Evolutionary conservation across 192 early-diverging fungal species (phyloP).

Genomic region (Allomyces javanicus): DNA sequence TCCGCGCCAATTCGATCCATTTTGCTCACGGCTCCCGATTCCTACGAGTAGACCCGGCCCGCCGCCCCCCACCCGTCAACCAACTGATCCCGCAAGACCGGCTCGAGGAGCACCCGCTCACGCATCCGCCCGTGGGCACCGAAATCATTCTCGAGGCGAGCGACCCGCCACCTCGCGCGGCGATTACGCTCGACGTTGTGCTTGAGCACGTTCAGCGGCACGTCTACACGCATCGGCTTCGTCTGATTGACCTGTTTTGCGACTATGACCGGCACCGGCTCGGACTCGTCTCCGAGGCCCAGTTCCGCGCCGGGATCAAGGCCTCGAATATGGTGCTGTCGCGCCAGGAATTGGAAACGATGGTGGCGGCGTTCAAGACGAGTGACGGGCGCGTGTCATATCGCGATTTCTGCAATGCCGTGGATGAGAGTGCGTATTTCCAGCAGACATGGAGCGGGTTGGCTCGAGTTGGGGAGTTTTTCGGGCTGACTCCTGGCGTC

Average conservation of each 20-base stretch:
- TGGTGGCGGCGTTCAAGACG: background rate
- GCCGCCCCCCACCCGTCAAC: too few species aligned
- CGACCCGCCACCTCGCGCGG: background rate
- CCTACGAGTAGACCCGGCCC: too few species aligned
- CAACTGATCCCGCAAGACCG: background rate
- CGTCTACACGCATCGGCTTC: slow-evolving; percentile 29
- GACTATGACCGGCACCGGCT: slow-evolving; percentile 35
- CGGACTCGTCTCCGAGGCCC: slow-evolving; percentile 21
- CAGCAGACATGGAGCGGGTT: too few species aligned
- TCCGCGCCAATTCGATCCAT: too few species aligned
- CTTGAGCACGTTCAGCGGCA: slow-evolving; percentile 2
- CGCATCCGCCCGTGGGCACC: background rate
- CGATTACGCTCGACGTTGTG: background rate
- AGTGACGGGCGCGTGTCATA: background rate
- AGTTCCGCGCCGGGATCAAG: slow-evolving; percentile 7
- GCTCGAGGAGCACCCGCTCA: background rate
- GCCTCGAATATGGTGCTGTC: background rate
- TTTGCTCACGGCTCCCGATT: too few species aligned
- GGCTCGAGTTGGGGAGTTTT: too few species aligned
- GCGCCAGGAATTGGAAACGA: background rate
- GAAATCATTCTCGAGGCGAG: slow-evolving; percentile 4
- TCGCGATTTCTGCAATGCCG: background rate
- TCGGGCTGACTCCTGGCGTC: too few species aligned
- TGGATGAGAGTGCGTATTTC: slow-evolving; percentile 1
- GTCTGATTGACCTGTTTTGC: slow-evolving; percentile 30